Conservation (phyloP, 2,329 filamentous ascomycete species). For the Xylaria arbuscula region DNA sequence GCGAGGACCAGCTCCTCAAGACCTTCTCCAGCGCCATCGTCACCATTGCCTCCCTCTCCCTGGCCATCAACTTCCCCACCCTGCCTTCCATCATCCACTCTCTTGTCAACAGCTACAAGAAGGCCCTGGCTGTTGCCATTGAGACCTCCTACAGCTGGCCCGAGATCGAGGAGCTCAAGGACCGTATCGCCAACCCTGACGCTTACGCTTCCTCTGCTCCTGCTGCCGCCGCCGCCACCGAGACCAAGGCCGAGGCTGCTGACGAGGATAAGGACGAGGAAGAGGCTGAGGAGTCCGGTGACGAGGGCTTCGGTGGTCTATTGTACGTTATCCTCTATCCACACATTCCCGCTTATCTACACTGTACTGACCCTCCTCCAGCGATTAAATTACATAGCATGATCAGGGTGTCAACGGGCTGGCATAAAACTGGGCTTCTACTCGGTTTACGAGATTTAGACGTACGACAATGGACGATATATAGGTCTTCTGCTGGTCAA, state of each 20-base stretch:
- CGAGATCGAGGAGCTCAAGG: constrained; percentile 97
- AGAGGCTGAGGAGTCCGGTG: constrained; percentile 75
- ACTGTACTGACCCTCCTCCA: constrained; percentile 56
- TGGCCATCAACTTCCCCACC: constrained; percentile 95
- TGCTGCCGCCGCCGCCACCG: constrained; percentile 66
- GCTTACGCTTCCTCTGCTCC: constrained; percentile 90
- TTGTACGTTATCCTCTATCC: constrained; percentile 63
- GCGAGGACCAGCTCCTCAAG: constrained; percentile 92
- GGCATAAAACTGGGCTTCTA: constrained; percentile 56
- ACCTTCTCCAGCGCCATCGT: constrained; percentile 82
- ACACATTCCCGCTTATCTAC: not conserved
- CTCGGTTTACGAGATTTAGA: constrained; percentile 56
- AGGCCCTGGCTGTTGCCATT: constrained; percentile 87
- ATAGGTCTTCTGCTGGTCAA: constrained; percentile 63
- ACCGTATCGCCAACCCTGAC: constrained; percentile 98
- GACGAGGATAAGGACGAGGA: constrained; percentile 72
- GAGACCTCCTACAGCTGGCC: constrained; percentile 94
- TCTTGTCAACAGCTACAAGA: constrained; percentile 98
- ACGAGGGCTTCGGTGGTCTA: constrained; percentile 82
- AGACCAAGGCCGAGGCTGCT: constrained; percentile 60
- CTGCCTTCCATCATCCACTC: constrained; percentile 97
- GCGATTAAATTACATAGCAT: constrained; percentile 63
- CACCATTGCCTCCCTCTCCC: constrained; percentile 89
- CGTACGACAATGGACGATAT: constrained; percentile 50
- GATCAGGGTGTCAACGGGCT: constrained; percentile 53